A percentile compares a stretch with the other conserved stretches of the same genome.
Conservation (phyloP, 371 early-diverging fungal species). For the Coemansia sp. region DNA sequence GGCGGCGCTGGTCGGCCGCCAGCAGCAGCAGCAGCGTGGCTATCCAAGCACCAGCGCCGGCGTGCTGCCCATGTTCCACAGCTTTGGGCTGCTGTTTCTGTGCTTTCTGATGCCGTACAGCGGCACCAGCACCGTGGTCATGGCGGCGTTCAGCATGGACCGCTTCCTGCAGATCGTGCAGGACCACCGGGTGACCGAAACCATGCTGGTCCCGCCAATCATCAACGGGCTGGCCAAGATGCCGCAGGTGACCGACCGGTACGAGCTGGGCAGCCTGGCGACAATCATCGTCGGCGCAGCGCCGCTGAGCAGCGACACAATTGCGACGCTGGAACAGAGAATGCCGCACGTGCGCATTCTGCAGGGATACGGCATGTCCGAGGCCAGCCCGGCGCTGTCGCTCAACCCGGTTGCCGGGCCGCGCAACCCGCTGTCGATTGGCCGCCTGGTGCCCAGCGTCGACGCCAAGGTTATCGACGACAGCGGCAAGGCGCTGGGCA, state of each 20-base stretch:
- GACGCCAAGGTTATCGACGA: conserved; percentile 70
- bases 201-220: conserved; percentile 75
- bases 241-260: conserved; percentile 41
- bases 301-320: conserved; percentile 45
- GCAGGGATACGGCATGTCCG: conserved; percentile 76
- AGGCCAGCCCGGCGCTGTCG: conserved; percentile 55
- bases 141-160: conserved; percentile 18
- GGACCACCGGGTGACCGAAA: conserved; percentile 59
- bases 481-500: conserved; percentile 50
- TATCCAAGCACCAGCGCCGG: conserved; percentile 10
- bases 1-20: not conserved
- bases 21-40: not conserved
- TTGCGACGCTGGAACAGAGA: conserved; percentile 45
- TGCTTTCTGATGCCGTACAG: conserved; percentile 28
- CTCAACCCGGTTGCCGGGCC: conserved; percentile 33
- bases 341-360: conserved; percentile 56
- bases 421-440: conserved; percentile 54
- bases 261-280: conserved; percentile 59
- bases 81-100: conserved; percentile 29
- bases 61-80: conserved; percentile 45
- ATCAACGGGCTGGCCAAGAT: conserved; percentile 58
- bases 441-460: conserved; percentile 63
- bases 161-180: conserved; percentile 61
- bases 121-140: conserved; percentile 22
- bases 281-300: conserved; percentile 67